phyloP scores from a whole-genome alignment of 768 basidiomycete species.

The Tylopilus subfusipes region DNA sequence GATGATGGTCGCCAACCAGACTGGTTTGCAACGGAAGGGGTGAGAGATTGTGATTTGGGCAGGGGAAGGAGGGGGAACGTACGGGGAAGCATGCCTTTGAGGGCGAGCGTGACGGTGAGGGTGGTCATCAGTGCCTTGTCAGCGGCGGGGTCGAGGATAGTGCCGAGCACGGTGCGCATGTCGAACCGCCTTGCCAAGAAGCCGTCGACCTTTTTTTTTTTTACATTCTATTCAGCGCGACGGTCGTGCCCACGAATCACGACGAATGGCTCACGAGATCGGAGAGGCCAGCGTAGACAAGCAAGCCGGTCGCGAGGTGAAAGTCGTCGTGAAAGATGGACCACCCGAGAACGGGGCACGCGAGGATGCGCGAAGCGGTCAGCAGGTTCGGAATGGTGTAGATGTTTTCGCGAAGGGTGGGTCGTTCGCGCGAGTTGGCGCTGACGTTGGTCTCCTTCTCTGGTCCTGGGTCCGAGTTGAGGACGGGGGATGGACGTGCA shows the following conservation, averaged over 20 bases:
- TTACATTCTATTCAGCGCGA: neutral
- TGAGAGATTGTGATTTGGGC: neutral
- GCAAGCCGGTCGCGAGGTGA: constrained; percentile 71
- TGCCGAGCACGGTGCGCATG: constrained; percentile 89
- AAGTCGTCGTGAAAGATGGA: constrained; percentile 81
- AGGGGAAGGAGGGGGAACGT: constrained; percentile 24
- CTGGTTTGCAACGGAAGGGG: constrained; percentile 39
- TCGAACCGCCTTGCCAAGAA: constrained; percentile 83
- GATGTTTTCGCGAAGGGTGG: constrained; percentile 70
- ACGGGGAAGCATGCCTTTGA: constrained; percentile 84
- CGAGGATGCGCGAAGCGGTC: constrained; percentile 80
- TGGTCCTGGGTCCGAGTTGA: constrained; percentile 1
- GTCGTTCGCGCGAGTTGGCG: constrained; percentile 22
- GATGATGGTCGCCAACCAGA: constrained; percentile 81
- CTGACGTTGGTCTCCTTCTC: constrained; percentile 3
- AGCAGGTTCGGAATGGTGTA: constrained; percentile 93
- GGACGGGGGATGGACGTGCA: constrained; percentile 9
- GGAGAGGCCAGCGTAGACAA: constrained; percentile 89
- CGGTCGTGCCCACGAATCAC: neutral
- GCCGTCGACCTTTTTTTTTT: constrained; percentile 77
- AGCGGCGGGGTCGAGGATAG: constrained; percentile 94
- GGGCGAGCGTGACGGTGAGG: constrained; percentile 78
- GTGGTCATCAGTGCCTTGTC: constrained; percentile 97
- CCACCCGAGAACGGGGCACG: constrained; percentile 93
- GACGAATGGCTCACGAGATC: constrained; percentile 72